phyloP scores from a whole-genome alignment of 1,284 basidiomycete species.

The Mycena sp. region DNA sequence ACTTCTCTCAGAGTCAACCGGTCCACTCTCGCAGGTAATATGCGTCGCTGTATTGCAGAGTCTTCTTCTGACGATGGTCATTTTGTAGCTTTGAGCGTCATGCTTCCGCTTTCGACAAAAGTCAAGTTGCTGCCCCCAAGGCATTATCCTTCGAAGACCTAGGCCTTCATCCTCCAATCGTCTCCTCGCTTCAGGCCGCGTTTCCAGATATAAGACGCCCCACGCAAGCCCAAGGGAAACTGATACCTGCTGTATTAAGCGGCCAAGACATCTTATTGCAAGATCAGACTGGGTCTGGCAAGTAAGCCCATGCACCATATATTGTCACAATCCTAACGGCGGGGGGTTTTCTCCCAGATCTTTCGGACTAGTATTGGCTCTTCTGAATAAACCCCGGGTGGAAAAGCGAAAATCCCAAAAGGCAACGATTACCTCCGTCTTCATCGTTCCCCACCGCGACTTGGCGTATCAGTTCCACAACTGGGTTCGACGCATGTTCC shows the following conservation, averaged over 20 bases:
- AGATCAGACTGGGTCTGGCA: constrained; percentile 79
- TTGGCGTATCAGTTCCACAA: constrained; percentile 73
- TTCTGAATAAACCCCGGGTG: constrained; percentile 64
- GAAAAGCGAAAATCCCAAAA: constrained; percentile 21
- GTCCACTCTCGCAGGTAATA: constrained; percentile 6
- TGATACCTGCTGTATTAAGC: constrained; percentile 68
- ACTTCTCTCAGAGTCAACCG: neutral
- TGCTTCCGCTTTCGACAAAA: constrained; percentile 16
- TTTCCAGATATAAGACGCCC: constrained; percentile 71
- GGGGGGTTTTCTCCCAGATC: constrained; percentile 62
- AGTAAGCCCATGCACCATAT: constrained; percentile 53
- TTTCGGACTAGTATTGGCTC: constrained; percentile 71
- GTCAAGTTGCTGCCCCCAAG: neutral
- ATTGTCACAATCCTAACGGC: constrained; percentile 5
- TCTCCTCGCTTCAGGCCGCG: constrained; percentile 58
- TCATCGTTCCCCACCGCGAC: constrained; percentile 80
- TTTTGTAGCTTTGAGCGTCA: constrained; percentile 32
- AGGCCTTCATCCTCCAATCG: constrained; percentile 59
- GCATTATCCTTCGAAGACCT: constrained; percentile 54
- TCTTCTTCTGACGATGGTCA: neutral
- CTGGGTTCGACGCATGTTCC: constrained; percentile 69
- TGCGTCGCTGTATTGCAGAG: neutral
- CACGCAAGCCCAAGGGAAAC: constrained; percentile 64
- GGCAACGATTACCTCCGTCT: constrained; percentile 56
- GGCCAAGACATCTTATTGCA: constrained; percentile 71